These are phyloP conservation scores for Pyrenophora graminea DNA, from an alignment of 2,329 filamentous ascomycete genomes.

Conservation along the genomic window DNA sequence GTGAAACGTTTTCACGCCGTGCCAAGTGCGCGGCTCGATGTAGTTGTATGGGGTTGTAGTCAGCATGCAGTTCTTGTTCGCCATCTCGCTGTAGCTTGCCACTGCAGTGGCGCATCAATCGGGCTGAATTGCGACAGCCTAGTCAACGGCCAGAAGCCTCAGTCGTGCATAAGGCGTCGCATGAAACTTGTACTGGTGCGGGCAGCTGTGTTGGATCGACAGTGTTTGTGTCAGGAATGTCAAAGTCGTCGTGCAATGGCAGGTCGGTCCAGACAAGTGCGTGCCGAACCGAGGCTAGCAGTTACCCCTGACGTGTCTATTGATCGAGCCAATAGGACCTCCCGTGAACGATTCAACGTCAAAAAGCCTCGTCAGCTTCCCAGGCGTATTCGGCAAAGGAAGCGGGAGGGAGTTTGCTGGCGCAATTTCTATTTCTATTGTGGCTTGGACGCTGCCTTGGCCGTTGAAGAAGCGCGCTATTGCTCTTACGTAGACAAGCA, in stretches of 20 bases:
- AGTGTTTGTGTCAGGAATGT: slow-evolving; percentile 26
- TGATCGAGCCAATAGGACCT: slow-evolving; percentile 17
- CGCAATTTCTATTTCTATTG: slow-evolving; percentile 4
- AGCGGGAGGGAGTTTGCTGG: slow-evolving; percentile 9
- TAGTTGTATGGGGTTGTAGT: slow-evolving; percentile 3
- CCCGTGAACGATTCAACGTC: slow-evolving; percentile 9
- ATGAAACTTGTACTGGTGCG: slow-evolving; percentile 8
- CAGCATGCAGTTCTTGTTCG: slow-evolving; percentile 2
- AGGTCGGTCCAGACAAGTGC: slow-evolving; percentile 24
- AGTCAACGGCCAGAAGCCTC: background rate
- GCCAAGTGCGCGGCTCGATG: slow-evolving; percentile 18
- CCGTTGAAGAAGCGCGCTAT: background rate
- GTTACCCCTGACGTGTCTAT: slow-evolving; percentile 13
- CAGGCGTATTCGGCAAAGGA: background rate
- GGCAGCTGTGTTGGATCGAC: slow-evolving; percentile 10
- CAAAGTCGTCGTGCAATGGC: slow-evolving; percentile 2
- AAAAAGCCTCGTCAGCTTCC: slow-evolving; percentile 24
- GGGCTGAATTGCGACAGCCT: no score
- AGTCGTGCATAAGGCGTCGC: background rate
- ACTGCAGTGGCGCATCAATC: background rate
- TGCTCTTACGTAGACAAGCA: no score
- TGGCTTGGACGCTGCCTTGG: slow-evolving; percentile 4
- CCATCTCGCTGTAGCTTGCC: background rate
- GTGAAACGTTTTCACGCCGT: slow-evolving; percentile 27
- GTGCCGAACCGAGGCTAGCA: slow-evolving; percentile 31